Base-by-base conservation (phyloP, 208 protist species). In the Leishmania turanica region DNA sequence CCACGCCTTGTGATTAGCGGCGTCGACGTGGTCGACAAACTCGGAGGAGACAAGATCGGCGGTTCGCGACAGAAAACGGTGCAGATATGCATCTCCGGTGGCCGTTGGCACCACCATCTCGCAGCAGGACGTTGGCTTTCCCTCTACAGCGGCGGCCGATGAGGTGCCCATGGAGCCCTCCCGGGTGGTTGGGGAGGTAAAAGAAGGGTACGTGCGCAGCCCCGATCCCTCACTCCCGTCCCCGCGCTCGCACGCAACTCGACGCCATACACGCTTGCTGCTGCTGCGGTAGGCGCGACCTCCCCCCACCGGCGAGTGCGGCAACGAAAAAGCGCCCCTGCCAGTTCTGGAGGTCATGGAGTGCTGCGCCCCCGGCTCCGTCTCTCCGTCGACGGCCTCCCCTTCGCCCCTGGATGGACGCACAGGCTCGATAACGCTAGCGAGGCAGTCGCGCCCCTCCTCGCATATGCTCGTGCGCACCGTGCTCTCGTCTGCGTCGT, bases 381-480 rank as follows among this genome's bases (percentile, higher is more conserved):
- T 17, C 37, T 75, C 72, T 27, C 66, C 75, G 15, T 8, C 3
- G 49, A 62, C n/a, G 42, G 45, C 56, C 4, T 19, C 65, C 8
- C 13, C 58, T 13, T 78, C 58, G 5, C 8, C 24, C 42, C 4
- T 40, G 8, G 47, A 31, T n/a, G 49, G 9, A 62, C n/a, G 19
- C n/a, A 45, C n/a, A 60, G 47, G 27, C 17, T 11, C 31, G 24
- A 75, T 21, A 40, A 21, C 6, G n/a, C 27, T 24, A 37, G n/a
- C 19, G 19, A 27, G 47, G 71, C 51, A 19, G 71, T 42, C 47
- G 8, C 17, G 40, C 3, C 53, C 56, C 34, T 60, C 51, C 6
- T 80, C 75, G 56, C 68, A 60, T 7, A 70, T 17, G 54, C 75
- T 69, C 49, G 37, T 77, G 65, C 65, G 75, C n/a, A 72, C 75